phyloP scores from a whole-genome alignment of 1,139 yeast genomes.

The Saccharomyces hybrid region DNA sequence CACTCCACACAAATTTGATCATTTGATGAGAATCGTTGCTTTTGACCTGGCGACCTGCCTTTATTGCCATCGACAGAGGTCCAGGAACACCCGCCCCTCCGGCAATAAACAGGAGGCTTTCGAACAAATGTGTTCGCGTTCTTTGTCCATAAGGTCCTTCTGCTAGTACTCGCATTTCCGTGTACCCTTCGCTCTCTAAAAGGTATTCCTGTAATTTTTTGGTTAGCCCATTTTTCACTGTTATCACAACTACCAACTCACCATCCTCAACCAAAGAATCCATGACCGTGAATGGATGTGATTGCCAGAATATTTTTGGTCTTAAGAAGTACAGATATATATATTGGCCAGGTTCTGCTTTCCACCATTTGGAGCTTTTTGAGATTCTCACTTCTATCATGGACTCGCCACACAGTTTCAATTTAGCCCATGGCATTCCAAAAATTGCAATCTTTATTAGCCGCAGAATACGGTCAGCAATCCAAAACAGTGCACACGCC shows the following conservation, averaged over 20 bases:
- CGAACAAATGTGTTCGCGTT: constrained; percentile 33
- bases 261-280: constrained; percentile 21
- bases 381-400: constrained; percentile 30
- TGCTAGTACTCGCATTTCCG: constrained; percentile 35
- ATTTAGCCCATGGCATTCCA: constrained; percentile 45
- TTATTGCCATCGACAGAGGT: constrained; percentile 31
- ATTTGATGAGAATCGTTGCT: neutral
- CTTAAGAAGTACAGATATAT: constrained; percentile 23
- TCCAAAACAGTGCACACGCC: constrained; percentile 56
- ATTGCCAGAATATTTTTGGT: constrained; percentile 50
- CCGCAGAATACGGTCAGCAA: constrained; percentile 49
- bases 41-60: neutral
- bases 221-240: constrained; percentile 43
- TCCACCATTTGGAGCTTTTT: constrained; percentile 26
- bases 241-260: constrained; percentile 38
- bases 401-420: constrained; percentile 42
- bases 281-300: constrained; percentile 63
- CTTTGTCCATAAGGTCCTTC: constrained; percentile 59
- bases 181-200: constrained; percentile 14
- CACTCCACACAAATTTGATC: constrained; percentile 1
- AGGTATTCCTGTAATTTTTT: constrained; percentile 29
- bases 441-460: constrained; percentile 37
- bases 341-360: constrained; percentile 30
- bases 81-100: constrained; percentile 79
- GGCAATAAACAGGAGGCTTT: constrained; percentile 47